These are phyloP conservation scores for Rhododendron ferrugineum DNA, from an alignment of 148 eudicot species.

Conservation along the genomic window DNA sequence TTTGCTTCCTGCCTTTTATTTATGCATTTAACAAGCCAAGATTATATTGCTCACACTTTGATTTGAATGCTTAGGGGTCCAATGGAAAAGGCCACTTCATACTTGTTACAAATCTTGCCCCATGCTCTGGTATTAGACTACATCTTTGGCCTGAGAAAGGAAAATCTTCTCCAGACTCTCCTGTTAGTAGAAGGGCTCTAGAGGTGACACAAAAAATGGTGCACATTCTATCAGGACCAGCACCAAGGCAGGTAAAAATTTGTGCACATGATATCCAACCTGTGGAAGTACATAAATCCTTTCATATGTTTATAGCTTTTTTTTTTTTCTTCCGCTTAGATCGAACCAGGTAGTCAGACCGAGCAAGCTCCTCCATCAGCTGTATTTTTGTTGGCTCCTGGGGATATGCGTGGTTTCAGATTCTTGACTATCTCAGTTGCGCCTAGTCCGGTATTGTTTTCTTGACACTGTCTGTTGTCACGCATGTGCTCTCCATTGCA, in stretches of 20 bases:
- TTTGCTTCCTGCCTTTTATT: slow-evolving; percentile 3
- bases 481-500: neutral
- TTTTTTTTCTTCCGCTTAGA: slow-evolving; percentile 22
- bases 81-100: slow-evolving; percentile 72
- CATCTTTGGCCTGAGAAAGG: slow-evolving; percentile 97
- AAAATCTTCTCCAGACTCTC: slow-evolving; percentile 35
- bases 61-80: slow-evolving; percentile 49
- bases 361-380: slow-evolving; percentile 98
- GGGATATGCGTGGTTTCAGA: slow-evolving; percentile 73
- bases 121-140: slow-evolving; percentile 85
- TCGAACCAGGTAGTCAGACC: slow-evolving; percentile 99
- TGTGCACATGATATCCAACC: neutral
- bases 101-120: slow-evolving; percentile 89
- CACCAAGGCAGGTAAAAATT: slow-evolving; percentile 88
- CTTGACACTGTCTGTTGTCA: slow-evolving; percentile 1
- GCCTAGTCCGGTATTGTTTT: slow-evolving; percentile 77
- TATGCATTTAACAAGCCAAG: neutral
- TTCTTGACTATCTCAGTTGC: slow-evolving; percentile 95
- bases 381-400: slow-evolving; percentile 74
- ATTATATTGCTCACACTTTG: slow-evolving; percentile 13
- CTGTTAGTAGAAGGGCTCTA: slow-evolving; percentile 48
- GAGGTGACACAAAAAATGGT: slow-evolving; percentile 89
- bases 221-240: slow-evolving; percentile 90
- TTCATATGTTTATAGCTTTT: neutral
- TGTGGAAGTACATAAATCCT: neutral